Evolutionary conservation across 441 rosid species (phyloP).

Genomic region (Breynia disticha): DNA sequence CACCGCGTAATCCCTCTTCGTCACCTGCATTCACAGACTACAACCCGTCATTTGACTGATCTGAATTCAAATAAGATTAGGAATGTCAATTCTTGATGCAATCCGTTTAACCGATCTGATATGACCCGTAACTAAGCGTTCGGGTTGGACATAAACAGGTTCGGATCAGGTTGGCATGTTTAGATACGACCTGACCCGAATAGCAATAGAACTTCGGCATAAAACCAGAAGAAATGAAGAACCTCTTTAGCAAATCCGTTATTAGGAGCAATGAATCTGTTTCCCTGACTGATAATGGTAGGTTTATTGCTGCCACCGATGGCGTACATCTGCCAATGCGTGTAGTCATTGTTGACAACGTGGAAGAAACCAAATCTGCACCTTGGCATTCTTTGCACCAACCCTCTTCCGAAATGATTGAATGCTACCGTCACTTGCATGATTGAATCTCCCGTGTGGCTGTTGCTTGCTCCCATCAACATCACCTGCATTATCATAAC

Average conservation of each 20-base stretch:
- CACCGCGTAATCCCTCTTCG: conserved; percentile 22
- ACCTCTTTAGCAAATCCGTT: conserved; percentile 29
- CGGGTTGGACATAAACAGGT: too few species aligned
- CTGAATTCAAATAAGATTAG: neutral
- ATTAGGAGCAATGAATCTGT: conserved; percentile 56
- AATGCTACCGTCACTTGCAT: conserved; percentile 63
- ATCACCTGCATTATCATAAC: conserved; percentile 30
- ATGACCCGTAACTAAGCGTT: too few species aligned
- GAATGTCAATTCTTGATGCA: too few species aligned
- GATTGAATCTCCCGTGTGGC: conserved; percentile 22
- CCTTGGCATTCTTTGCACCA: conserved; percentile 61
- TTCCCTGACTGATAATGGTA: conserved; percentile 65
- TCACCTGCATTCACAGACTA: conserved; percentile 17
- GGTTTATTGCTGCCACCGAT: conserved; percentile 53
- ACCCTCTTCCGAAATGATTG: conserved; percentile 53
- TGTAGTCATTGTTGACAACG: conserved; percentile 66
- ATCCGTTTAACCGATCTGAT: too few species aligned
- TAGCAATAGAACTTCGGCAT: too few species aligned
- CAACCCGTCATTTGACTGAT: too few species aligned
- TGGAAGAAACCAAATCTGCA: conserved; percentile 47
- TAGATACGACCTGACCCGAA: too few species aligned
- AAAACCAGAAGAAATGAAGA: too few species aligned
- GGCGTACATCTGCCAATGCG: conserved; percentile 59
- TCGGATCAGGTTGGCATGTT: too few species aligned
- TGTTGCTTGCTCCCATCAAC: conserved; percentile 46